These are phyloP conservation scores for Boletus speciosus DNA, from an alignment of 768 basidiomycete genomes.

Conservation along the genomic window DNA sequence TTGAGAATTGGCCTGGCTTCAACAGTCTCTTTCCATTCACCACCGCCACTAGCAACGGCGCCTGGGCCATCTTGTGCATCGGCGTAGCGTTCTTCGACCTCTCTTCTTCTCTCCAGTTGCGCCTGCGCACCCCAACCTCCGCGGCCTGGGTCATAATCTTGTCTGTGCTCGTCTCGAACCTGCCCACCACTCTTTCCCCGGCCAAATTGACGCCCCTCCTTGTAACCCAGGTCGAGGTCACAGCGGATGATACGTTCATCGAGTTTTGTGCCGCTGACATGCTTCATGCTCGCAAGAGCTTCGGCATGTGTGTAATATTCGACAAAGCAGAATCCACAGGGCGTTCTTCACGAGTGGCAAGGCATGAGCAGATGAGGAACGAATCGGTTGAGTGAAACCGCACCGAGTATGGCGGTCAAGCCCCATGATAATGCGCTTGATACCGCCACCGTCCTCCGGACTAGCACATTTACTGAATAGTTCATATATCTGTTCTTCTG, in stretches of 20 bases:
- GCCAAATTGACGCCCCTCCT: slow-evolving; percentile 95
- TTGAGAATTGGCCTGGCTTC: slow-evolving; percentile 53
- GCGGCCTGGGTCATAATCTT: slow-evolving; percentile 95
- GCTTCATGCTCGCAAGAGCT: slow-evolving; percentile 88
- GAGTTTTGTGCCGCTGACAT: slow-evolving; percentile 96
- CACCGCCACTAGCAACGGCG: slow-evolving; percentile 80
- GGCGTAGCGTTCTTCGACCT: slow-evolving; percentile 83
- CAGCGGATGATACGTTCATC: slow-evolving; percentile 98
- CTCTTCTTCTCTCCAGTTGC: slow-evolving; percentile 72
- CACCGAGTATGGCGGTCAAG: slow-evolving; percentile 86
- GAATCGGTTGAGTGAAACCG: slow-evolving; percentile 14
- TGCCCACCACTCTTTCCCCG: slow-evolving; percentile 97
- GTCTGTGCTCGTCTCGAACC: slow-evolving; percentile 92
- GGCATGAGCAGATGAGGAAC: slow-evolving; percentile 6
- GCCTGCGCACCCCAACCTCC: slow-evolving; percentile 94
- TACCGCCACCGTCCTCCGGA: slow-evolving; percentile 83
- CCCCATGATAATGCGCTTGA: slow-evolving; percentile 94
- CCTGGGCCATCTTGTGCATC: slow-evolving; percentile 78
- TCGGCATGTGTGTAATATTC: slow-evolving; percentile 95
- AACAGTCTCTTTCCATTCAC: slow-evolving; percentile 70
- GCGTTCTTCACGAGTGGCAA: slow-evolving; percentile 53
- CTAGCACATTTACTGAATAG: slow-evolving; percentile 87
- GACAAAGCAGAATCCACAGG: slow-evolving; percentile 94
- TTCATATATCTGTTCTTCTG: slow-evolving; percentile 95
- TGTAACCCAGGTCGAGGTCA: slow-evolving; percentile 95